A percentile compares a stretch with the other conserved stretches of the same genome.
These are phyloP conservation scores for Prosopis cineraria DNA, from an alignment of 306 rosid genomes.

Conservation along the genomic window DNA sequence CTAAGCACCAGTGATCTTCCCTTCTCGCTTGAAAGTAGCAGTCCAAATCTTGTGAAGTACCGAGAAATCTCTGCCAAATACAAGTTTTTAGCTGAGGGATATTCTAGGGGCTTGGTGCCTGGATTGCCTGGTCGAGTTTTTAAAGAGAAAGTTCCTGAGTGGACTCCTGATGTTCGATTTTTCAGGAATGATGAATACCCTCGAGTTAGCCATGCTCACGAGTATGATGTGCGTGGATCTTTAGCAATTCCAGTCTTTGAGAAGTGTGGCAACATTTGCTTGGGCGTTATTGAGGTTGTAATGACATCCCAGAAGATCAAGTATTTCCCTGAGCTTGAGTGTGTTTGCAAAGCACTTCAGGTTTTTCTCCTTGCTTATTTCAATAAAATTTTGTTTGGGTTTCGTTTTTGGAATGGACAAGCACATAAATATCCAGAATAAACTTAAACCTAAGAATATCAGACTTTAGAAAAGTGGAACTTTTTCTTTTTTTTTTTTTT, in stretches of 20 bases:
- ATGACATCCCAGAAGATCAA: slow-evolving; percentile 67
- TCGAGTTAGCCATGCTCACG: slow-evolving; percentile 73
- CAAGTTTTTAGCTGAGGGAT: slow-evolving; percentile 67
- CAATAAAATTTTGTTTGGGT: slow-evolving; percentile 15
- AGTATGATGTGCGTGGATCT: slow-evolving; percentile 73
- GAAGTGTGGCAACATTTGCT: slow-evolving; percentile 70
- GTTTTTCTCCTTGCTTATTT: slow-evolving; percentile 47
- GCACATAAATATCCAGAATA: background rate
- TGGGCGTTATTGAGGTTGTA: slow-evolving; percentile 93
- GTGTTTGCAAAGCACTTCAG: slow-evolving; percentile 93
- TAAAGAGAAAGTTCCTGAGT: slow-evolving; percentile 78
- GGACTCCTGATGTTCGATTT: slow-evolving; percentile 94
- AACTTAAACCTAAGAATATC: background rate
- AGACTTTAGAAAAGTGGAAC: background rate
- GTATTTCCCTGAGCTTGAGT: slow-evolving; percentile 71
- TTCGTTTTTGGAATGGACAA: background rate
- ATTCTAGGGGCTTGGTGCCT: slow-evolving; percentile 45
- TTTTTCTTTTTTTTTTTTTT: too few relatives aligned
- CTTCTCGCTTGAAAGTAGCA: slow-evolving; percentile 53
- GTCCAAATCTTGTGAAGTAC: slow-evolving; percentile 66
- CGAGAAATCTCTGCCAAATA: slow-evolving; percentile 62
- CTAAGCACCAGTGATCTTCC: slow-evolving; percentile 64
- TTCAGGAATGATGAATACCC: slow-evolving; percentile 81
- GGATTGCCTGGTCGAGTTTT: slow-evolving; percentile 96
- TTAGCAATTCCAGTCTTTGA: slow-evolving; percentile 89